Evolutionary conservation across 768 basidiomycete genomes (phyloP).

Genomic region (Leccinum incarnatum): DNA sequence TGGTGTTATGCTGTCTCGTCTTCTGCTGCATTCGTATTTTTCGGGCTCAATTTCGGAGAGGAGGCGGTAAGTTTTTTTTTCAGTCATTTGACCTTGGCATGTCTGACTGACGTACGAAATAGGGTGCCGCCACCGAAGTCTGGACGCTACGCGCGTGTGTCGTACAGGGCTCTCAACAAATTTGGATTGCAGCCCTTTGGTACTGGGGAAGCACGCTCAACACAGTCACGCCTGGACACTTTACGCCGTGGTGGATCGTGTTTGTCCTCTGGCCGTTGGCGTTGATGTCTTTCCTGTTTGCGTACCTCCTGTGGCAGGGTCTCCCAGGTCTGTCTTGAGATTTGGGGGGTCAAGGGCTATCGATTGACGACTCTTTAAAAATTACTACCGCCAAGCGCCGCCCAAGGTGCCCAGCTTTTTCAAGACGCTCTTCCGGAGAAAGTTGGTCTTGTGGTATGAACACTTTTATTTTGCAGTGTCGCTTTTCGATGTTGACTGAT

Average conservation of each 20-base stretch:
- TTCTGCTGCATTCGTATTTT: conserved; percentile 91
- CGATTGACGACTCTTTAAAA: conserved; percentile 35
- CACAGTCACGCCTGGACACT: conserved; percentile 44
- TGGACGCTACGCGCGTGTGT: conserved; percentile 91
- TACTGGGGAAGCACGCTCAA: conserved; percentile 90
- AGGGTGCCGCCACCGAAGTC: conserved; percentile 93
- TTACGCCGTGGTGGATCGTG: conserved; percentile 83
- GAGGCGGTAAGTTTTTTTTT: conserved; percentile 65
- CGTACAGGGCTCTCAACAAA: conserved; percentile 93
- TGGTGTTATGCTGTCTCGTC: conserved; percentile 92
- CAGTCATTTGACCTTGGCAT: not conserved
- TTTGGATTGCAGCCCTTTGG: conserved; percentile 95
- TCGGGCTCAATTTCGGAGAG: conserved; percentile 95
- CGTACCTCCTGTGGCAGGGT: conserved; percentile 81
- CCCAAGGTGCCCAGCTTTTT: conserved; percentile 94
- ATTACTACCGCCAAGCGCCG: conserved; percentile 89
- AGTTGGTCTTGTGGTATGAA: conserved; percentile 78
- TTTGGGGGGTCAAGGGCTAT: not conserved
- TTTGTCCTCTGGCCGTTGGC: conserved; percentile 81
- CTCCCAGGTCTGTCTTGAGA: conserved; percentile 61
- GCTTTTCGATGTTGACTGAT: not conserved
- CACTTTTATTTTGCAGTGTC: not conserved
- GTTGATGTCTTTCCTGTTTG: conserved; percentile 70
- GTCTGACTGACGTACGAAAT: conserved; percentile 5
- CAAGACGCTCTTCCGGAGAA: conserved; percentile 83